A percentile compares a stretch with the other conserved stretches of the same genome.
Evolutionary conservation across 352 stramenopile genomes (phyloP).

Genomic region (Plasmopara muralis): DNA sequence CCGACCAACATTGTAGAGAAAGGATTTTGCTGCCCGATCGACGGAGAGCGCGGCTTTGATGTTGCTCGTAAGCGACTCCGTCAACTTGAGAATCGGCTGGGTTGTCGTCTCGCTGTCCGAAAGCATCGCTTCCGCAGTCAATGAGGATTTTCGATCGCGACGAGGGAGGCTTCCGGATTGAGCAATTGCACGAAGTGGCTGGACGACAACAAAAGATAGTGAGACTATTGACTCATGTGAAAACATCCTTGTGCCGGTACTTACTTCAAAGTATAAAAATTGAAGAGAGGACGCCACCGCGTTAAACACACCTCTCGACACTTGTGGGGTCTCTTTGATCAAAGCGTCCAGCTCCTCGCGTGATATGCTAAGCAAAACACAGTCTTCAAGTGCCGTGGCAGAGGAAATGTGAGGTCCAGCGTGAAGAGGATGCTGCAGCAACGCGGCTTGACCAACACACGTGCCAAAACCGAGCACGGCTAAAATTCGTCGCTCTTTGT

Average conservation of each 20-base stretch:
- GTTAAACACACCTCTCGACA: constrained; percentile 74
- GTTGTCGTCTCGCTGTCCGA: constrained; percentile 12
- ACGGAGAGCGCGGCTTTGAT: constrained; percentile 65
- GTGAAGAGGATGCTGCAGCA: constrained; percentile 56
- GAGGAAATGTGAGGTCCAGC: constrained; percentile 68
- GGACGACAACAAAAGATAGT: not conserved
- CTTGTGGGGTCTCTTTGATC: constrained; percentile 61
- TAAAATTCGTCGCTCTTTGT: constrained; percentile 64
- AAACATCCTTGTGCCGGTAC: not conserved
- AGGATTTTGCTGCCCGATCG: constrained; percentile 61
- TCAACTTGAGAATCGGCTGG: constrained; percentile 44
- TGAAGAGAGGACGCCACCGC: constrained; percentile 67
- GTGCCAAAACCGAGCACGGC: constrained; percentile 59
- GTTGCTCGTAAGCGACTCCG: constrained; percentile 48
- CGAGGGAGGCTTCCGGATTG: constrained; percentile 58
- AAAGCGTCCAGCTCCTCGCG: constrained; percentile 58
- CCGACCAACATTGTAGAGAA: constrained; percentile 63
- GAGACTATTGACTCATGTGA: not conserved
- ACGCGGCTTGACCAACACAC: constrained; percentile 69
- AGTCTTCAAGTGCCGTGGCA: constrained; percentile 58
- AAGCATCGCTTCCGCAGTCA: constrained; percentile 19
- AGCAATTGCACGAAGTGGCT: constrained; percentile 58
- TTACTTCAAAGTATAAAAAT: constrained; percentile 75
- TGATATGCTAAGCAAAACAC: constrained; percentile 68
- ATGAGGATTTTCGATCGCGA: constrained; percentile 36